These are phyloP conservation scores for Kwoniella botswanensis DNA, from an alignment of 768 basidiomycete genomes.

Conservation along the genomic window DNA sequence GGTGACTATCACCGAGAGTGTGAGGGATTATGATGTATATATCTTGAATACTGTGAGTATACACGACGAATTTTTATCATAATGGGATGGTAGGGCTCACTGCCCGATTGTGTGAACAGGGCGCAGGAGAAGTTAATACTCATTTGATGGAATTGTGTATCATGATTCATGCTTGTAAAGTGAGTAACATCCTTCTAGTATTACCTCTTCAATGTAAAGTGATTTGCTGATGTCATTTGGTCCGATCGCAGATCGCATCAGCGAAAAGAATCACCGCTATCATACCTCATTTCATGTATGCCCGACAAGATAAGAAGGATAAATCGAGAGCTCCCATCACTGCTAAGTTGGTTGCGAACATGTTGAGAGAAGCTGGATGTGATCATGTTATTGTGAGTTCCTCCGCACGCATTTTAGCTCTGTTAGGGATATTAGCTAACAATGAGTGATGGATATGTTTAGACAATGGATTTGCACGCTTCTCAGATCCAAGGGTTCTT, in stretches of 20 bases:
- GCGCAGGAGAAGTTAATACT: conserved; percentile 79
- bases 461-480: conserved; percentile 97
- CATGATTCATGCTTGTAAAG: conserved; percentile 94
- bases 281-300: conserved; percentile 96
- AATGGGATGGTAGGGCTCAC: neutral
- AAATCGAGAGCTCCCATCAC: conserved; percentile 94
- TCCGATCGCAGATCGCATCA: conserved; percentile 68
- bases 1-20: conserved; percentile 91
- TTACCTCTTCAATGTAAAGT: neutral
- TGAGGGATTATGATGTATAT: conserved; percentile 98
- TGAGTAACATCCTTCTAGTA: conserved; percentile 20
- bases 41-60: conserved; percentile 78
- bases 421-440: neutral
- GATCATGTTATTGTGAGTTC: conserved; percentile 81
- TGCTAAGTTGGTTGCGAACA: conserved; percentile 96
- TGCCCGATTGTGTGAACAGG: conserved; percentile 18
- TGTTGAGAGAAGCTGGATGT: conserved; percentile 94
- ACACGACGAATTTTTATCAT: too few relatives aligned
- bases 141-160: conserved; percentile 98
- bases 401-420: neutral
- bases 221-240: too few relatives aligned
- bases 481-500: conserved; percentile 99
- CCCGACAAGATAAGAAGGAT: conserved; percentile 98
- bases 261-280: conserved; percentile 95
- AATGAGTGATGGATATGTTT: neutral